Evolutionary conservation across 1,284 basidiomycete genomes (phyloP), one percentile per base, ranked within the genome.

Genomic region (Ceratobasidium sp.): DNA sequence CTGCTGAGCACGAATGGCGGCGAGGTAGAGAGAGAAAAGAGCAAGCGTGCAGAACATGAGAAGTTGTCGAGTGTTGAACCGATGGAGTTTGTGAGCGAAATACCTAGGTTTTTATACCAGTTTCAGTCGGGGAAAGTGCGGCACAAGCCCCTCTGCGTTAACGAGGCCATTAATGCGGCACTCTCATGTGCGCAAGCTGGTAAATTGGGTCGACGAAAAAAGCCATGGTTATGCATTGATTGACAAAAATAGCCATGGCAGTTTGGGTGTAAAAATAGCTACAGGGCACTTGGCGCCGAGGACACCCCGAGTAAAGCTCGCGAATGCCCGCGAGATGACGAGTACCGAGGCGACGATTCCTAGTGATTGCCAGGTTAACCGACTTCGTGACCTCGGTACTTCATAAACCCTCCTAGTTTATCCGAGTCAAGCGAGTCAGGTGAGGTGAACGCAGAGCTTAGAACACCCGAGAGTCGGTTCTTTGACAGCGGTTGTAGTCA

Each of bases 11-110:
- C 57, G 69, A 43, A 44, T 43, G 8, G 44, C 40, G 32, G 59
- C 70, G 44, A 70, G 37, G 56, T 59, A 59, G 54, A 70, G 54
- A 70, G 68, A 70, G 37, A 56, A 17, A 9, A 70, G 54, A 70
- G 68, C 68, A 22, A 70, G 68, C 17, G 44, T n/a, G 43, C 68
- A 70, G 49, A 34, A 70, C 54, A 70, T 70, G 29, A 51, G 19
- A 34, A 32, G 29, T n/a, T 70, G 68, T 56, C 22, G 54, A 46
- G 34, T 54, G 65, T 29, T 52, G 34, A 40, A 70, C 68, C 68
- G 54, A 70, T 70, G 52, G 25, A 25, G 52, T 57, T 40, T 54
- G 34, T 22, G 54, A 34, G n/a, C 40, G 22, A 22, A 15, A 22
- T 11, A 11, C 22, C n/a, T 34, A 22, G 32, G 34, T 43, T 70